phyloP scores from a whole-genome alignment of 1,284 basidiomycete species.

The Irpex lacteus region DNA sequence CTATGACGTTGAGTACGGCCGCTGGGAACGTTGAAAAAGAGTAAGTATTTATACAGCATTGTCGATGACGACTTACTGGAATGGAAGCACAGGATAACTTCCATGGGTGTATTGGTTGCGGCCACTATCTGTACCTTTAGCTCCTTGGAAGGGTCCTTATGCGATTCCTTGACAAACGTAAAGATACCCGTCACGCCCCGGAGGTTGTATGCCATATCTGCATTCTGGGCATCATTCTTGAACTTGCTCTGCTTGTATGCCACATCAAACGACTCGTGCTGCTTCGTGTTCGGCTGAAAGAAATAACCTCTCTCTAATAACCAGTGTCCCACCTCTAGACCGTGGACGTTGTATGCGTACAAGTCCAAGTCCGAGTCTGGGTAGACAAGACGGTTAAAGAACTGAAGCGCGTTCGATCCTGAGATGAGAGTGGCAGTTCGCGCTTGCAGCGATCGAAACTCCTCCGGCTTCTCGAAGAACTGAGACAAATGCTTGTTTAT shows the following conservation, averaged over 20 bases:
- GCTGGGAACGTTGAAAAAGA: conserved; percentile 31
- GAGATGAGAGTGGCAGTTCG: conserved; percentile 43
- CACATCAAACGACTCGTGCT: conserved; percentile 19
- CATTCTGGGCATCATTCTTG: no score
- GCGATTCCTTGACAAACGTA: conserved; percentile 8
- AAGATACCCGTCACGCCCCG: conserved; percentile 8
- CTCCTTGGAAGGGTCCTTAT: not conserved
- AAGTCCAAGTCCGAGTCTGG: conserved; percentile 47
- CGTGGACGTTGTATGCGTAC: conserved; percentile 24
- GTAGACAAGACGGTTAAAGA: conserved; percentile 42
- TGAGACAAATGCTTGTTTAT: conserved; percentile 25
- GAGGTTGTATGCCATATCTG: not conserved
- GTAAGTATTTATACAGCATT: not conserved
- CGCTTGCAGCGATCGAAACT: conserved; percentile 43
- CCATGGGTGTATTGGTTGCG: conserved; percentile 7
- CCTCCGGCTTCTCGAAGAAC: conserved; percentile 29
- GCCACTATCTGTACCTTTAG: conserved; percentile 16
- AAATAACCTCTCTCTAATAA: conserved; percentile 22
- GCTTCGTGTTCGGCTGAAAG: conserved; percentile 18
- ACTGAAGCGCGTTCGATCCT: conserved; percentile 49
- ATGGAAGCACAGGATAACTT: conserved; percentile 14
- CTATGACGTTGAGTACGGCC: conserved; percentile 27
- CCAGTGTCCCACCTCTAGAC: conserved; percentile 20
- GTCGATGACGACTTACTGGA: conserved; percentile 12
- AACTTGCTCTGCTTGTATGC: not conserved